Conservation (phyloP, 495 filamentous ascomycete genomes). For the Tuber aestivum region DNA sequence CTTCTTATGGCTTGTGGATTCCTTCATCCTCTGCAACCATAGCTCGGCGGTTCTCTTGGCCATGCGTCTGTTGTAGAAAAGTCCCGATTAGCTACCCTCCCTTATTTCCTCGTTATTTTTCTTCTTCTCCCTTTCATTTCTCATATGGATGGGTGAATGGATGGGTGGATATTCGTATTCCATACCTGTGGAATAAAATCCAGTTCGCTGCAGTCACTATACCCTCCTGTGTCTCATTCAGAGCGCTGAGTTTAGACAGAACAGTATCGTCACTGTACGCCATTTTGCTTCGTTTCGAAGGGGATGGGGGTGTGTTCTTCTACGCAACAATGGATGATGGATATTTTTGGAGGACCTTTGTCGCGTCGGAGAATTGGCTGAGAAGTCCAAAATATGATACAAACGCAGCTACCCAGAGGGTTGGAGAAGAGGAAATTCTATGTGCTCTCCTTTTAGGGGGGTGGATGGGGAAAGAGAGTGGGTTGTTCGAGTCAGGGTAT, state of each 20-base stretch:
- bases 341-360: constrained; percentile 8
- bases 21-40: constrained; percentile 82
- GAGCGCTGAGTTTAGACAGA: constrained; percentile 81
- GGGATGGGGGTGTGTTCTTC: constrained; percentile 19
- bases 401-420: constrained; percentile 3
- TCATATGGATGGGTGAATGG: background rate
- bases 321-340: constrained; percentile 12
- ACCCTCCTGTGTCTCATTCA: constrained; percentile 94
- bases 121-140: background rate
- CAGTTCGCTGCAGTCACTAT: constrained; percentile 95
- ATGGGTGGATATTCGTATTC: background rate
- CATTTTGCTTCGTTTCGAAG: constrained; percentile 51
- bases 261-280: constrained; percentile 92
- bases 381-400: constrained; percentile 11
- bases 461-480: background rate
- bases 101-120: background rate
- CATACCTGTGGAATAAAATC: constrained; percentile 97
- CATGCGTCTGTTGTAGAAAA: constrained; percentile 60
- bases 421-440: constrained; percentile 1
- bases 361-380: constrained; percentile 18
- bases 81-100: constrained; percentile 10
- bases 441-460: background rate
- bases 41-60: constrained; percentile 80
- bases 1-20: constrained; percentile 73
- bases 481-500: constrained; percentile 3